Evolutionary conservation across 805 yeast species (phyloP).

Genomic region (Candida wancherniae): DNA sequence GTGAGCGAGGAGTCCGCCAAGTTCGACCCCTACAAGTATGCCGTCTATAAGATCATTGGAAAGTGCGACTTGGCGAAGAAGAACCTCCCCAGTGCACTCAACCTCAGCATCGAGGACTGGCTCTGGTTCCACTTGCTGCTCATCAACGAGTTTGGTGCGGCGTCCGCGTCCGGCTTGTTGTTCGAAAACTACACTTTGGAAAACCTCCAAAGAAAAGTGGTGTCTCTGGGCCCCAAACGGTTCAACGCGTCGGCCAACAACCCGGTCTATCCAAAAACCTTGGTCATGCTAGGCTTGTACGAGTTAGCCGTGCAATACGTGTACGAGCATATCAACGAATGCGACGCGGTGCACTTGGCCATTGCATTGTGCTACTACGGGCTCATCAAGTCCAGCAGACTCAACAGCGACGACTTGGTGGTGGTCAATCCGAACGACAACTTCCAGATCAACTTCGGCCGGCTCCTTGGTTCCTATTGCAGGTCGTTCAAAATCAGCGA

Average conservation of each 20-base stretch:
- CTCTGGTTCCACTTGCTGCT: constrained; percentile 86
- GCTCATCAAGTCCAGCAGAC: constrained; percentile 48
- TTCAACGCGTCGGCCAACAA: constrained; percentile 64
- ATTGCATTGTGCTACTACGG: constrained; percentile 76
- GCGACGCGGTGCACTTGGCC: constrained; percentile 86
- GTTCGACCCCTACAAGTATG: constrained; percentile 85
- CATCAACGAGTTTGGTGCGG: constrained; percentile 47
- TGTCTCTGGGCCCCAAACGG: constrained; percentile 67
- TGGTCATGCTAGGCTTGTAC: constrained; percentile 72
- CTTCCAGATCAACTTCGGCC: constrained; percentile 46
- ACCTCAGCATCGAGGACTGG: constrained; percentile 90
- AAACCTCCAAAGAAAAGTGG: constrained; percentile 69
- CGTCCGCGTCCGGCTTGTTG: constrained; percentile 35
- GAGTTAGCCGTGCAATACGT: constrained; percentile 72
- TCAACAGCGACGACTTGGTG: constrained; percentile 32
- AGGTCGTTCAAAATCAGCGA: constrained; percentile 78
- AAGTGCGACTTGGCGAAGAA: constrained; percentile 72
- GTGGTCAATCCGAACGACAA: constrained; percentile 28
- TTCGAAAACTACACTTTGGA: constrained; percentile 67
- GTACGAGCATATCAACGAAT: constrained; percentile 56
- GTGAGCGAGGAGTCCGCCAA: constrained; percentile 43
- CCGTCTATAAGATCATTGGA: constrained; percentile 89
- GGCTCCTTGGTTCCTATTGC: constrained; percentile 74
- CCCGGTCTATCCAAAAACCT: constrained; percentile 67
- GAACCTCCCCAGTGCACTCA: constrained; percentile 61